Percentiles rank a stretch among this genome's conserved stretches.
phyloP scores from a whole-genome alignment of 169 alveolate species.

The Plasmodium coatneyi region DNA sequence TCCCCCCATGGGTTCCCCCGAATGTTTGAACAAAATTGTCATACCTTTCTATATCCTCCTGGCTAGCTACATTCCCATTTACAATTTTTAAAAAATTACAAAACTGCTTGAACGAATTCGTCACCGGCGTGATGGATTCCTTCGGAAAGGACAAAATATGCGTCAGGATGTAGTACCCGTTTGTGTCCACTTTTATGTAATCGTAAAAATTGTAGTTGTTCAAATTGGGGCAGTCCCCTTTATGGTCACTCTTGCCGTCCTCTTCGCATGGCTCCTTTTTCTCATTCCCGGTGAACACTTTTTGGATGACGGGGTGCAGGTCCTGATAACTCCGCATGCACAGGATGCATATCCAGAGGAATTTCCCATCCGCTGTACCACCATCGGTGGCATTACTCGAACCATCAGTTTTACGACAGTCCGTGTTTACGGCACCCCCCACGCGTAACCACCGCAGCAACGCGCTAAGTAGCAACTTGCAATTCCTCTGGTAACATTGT shows the following conservation, averaged over 20 bases:
- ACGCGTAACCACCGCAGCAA: slow-evolving; percentile 7
- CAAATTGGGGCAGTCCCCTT: background rate
- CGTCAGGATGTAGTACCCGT: slow-evolving; percentile 47
- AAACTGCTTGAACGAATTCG: slow-evolving; percentile 38
- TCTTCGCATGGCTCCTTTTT: background rate
- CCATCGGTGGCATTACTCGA: background rate
- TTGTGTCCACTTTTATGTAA: slow-evolving; percentile 39
- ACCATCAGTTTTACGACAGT: background rate
- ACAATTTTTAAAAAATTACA: slow-evolving; percentile 54
- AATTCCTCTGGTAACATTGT: slow-evolving; percentile 29
- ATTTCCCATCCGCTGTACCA: background rate
- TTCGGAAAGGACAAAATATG: slow-evolving; percentile 50
- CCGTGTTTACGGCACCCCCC: background rate
- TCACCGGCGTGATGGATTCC: slow-evolving; percentile 36
- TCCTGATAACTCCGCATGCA: slow-evolving; percentile 62
- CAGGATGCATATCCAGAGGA: slow-evolving; percentile 62
- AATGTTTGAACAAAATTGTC: slow-evolving; percentile 5
- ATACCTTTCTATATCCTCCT: slow-evolving; percentile 24
- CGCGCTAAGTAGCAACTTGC: slow-evolving; percentile 7
- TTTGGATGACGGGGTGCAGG: background rate
- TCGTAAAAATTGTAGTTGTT: slow-evolving; percentile 73
- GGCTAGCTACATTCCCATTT: slow-evolving; percentile 28
- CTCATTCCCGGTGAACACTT: background rate
- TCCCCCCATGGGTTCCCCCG: background rate
- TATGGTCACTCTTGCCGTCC: background rate